These are phyloP conservation scores for Candida sanyaensis DNA, from an alignment of 1,139 yeast species.

Conservation along the genomic window DNA sequence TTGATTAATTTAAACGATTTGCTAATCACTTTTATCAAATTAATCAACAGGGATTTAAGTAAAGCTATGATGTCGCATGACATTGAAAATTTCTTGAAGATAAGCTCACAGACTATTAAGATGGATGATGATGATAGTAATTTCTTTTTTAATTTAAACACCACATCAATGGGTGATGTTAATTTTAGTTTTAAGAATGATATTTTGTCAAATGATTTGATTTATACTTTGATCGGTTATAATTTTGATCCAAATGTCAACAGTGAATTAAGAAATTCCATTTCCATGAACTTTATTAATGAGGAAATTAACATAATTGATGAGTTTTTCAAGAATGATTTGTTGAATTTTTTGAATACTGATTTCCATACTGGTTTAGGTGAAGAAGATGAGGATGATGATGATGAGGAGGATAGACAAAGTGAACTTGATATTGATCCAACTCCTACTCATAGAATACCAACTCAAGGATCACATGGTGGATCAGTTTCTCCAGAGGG, in stretches of 20 bases:
- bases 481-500: slow-evolving; percentile 5
- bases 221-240: slow-evolving; percentile 39
- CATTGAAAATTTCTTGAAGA: slow-evolving; percentile 28
- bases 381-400: slow-evolving; percentile 3
- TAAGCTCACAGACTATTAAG: slow-evolving; percentile 7
- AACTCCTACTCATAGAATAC: not conserved
- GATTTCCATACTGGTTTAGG: slow-evolving; percentile 6
- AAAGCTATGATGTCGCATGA: slow-evolving; percentile 32
- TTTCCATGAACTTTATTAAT: slow-evolving; percentile 32
- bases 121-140: slow-evolving; percentile 13
- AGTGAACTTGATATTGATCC: slow-evolving; percentile 2
- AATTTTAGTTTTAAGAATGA: slow-evolving; percentile 29
- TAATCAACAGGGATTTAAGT: slow-evolving; percentile 26
- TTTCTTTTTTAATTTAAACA: slow-evolving; percentile 16
- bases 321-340: slow-evolving; percentile 35
- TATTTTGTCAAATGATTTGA: slow-evolving; percentile 35
- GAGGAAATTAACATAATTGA: slow-evolving; percentile 37
- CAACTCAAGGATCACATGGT: slow-evolving; percentile 2
- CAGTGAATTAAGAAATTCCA: slow-evolving; percentile 27
- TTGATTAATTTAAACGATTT: slow-evolving; percentile 41
- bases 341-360: slow-evolving; percentile 28
- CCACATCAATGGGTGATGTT: slow-evolving; percentile 17
- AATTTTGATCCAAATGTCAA: slow-evolving; percentile 35
- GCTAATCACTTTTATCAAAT: slow-evolving; percentile 35
- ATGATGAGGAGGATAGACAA: slow-evolving; percentile 7